Base-by-base conservation (phyloP, 1,284 basidiomycete genomes). In the Neotropicomus parvogracilis region DNA sequence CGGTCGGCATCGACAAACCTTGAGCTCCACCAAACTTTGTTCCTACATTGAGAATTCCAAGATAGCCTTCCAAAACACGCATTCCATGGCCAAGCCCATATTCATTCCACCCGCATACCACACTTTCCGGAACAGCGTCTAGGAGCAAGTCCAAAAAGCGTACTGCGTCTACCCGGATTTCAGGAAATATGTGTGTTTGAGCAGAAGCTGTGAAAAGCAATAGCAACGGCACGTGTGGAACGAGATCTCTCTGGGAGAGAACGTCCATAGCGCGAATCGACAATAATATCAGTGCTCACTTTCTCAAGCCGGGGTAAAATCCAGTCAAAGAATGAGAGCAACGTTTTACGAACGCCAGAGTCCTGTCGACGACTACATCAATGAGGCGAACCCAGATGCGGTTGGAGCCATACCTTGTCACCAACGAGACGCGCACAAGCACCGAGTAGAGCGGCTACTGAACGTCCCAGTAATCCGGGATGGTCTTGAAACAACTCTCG, bases 131-230 rank as follows among this genome's bases (percentile, higher is more conserved):
- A 3, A 89, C 79, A 41, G 77, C 65, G 29, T 88, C 83, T 3
- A 98, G 75, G 29, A 94, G 77, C 13, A 97, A 66, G 59, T 91
- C 80, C 41, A 99, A 70, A 54, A 95, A 80, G 21, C 83, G 81
- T 53, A 95, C 77, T 1, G 93, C 92, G 63, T 98, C 95, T 37
- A 97, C 77, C 9, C 93, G 79, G 49, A 98, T 90, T 59, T 95
- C 91, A 9, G 93, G 92, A 65, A 94, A 95, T 49, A 99, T 97
- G 60, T 97, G 89, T 0, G 91, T 94, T 64, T 97, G 86, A 0
- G 92, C 92, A 4, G 95, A 95, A 2, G 91, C 85, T 0, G 85
- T 83, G 66, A 93, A 97, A 12, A 97, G 79, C 14, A 95, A 73
- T 2, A 97, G 73, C 0, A 83, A 62, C 0, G 85, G 76, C 4